phyloP scores from a whole-genome alignment of 768 basidiomycete genomes.

The Auricularia sp. region DNA sequence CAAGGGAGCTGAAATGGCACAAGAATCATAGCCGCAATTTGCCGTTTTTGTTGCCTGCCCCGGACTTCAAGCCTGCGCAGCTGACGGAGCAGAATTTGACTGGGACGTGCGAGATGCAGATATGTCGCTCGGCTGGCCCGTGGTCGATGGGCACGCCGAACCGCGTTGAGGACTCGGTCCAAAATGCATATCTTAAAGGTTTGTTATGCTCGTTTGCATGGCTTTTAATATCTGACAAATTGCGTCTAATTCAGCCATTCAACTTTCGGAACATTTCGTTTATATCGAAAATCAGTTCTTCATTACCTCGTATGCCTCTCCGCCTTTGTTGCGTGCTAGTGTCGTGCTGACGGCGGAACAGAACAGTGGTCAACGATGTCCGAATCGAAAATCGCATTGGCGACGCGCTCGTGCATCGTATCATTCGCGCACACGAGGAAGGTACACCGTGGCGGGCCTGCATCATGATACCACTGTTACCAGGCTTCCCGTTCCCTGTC shows the following conservation, averaged over 20 bases:
- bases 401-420: slow-evolving; percentile 84
- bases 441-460: slow-evolving; percentile 83
- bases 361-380: slow-evolving; percentile 76
- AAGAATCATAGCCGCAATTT: slow-evolving; percentile 81
- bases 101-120: slow-evolving; percentile 95
- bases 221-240: not conserved
- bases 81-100: slow-evolving; percentile 72
- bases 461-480: slow-evolving; percentile 82
- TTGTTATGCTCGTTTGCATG: not conserved
- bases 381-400: slow-evolving; percentile 90
- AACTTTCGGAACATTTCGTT: slow-evolving; percentile 91
- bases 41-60: slow-evolving; percentile 89
- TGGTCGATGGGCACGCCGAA: slow-evolving; percentile 93
- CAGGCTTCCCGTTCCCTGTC: slow-evolving; percentile 88
- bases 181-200: slow-evolving; percentile 91
- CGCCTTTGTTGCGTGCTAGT: not conserved
- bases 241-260: slow-evolving; percentile 50
- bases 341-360: slow-evolving; percentile 20
- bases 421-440: slow-evolving; percentile 77
- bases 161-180: slow-evolving; percentile 82
- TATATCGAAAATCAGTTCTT: slow-evolving; percentile 97
- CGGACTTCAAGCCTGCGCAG: slow-evolving; percentile 81
- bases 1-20: slow-evolving; percentile 19
- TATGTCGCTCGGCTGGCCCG: slow-evolving; percentile 88
- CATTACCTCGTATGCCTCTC: slow-evolving; percentile 62